These are phyloP conservation scores for Zygosaccharomyces sapae DNA, from an alignment of 1,139 yeast species.

Conservation along the genomic window DNA sequence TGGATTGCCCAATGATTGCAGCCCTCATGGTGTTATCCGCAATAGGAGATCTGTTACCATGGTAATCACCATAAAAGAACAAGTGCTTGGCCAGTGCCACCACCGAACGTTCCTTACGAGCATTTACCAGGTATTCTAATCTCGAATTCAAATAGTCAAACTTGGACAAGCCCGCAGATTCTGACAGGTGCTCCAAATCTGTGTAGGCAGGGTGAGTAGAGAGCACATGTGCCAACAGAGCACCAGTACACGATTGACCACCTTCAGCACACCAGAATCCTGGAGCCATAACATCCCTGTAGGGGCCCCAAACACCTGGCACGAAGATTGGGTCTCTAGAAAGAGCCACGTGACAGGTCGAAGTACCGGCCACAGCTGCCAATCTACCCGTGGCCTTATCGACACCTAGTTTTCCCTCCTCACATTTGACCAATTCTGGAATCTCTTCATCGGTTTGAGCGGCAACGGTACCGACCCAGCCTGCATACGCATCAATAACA, in stretches of 20 bases:
- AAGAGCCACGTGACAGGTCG: constrained; percentile 92
- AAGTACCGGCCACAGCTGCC: constrained; percentile 99
- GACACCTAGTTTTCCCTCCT: constrained; percentile 43
- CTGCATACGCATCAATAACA: constrained; percentile 96
- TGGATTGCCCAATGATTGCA: constrained; percentile 84
- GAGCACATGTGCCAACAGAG: constrained; percentile 80
- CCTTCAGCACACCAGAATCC: constrained; percentile 96
- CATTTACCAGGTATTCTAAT: constrained; percentile 62
- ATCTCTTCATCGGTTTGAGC: constrained; percentile 57
- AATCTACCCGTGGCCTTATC: constrained; percentile 72
- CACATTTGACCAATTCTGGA: constrained; percentile 43
- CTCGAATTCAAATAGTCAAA: constrained; percentile 78
- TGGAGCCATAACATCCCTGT: constrained; percentile 83
- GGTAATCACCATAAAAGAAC: constrained; percentile 93
- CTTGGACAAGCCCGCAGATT: constrained; percentile 62
- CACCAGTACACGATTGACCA: constrained; percentile 97
- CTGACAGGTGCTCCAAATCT: constrained; percentile 60
- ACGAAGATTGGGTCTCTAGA: constrained; percentile 84
- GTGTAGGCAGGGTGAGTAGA: constrained; percentile 84
- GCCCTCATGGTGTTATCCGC: constrained; percentile 95
- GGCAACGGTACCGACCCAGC: constrained; percentile 98
- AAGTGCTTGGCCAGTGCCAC: constrained; percentile 77
- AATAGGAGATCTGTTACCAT: constrained; percentile 94
- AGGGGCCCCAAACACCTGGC: constrained; percentile 98
- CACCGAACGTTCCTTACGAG: constrained; percentile 59